phyloP scores from a whole-genome alignment of 228 moss, liverwort and hornwort genomes.

The Sphagnum fallax region DNA sequence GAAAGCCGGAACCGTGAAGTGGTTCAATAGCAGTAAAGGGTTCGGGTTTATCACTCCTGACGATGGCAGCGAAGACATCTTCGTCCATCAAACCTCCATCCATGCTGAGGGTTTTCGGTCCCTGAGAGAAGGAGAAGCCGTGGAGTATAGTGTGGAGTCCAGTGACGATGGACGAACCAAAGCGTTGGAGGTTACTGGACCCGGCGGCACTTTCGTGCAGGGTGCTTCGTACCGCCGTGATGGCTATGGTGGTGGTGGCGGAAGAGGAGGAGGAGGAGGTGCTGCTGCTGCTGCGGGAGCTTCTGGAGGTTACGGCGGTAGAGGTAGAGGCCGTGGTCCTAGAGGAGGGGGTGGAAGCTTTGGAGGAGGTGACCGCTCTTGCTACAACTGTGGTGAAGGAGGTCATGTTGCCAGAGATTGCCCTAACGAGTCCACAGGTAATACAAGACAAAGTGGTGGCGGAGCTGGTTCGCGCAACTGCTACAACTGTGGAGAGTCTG shows the following conservation, averaged over 20 bases:
- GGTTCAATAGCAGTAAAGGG: constrained; percentile 99
- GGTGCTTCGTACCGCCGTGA: constrained; percentile 83
- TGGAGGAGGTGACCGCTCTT: constrained; percentile 66
- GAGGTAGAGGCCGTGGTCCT: constrained; percentile 42
- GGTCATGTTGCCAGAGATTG: constrained; percentile 96
- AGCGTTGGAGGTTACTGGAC: constrained; percentile 78
- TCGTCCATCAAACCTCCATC: constrained; percentile 92
- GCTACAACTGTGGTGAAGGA: constrained; percentile 87
- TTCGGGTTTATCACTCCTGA: constrained; percentile 98
- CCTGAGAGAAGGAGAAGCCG: constrained; percentile 79
- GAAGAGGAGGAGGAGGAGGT: constrained; percentile 46
- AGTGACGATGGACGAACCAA: constrained; percentile 93
- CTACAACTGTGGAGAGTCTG: constrained; percentile 93
- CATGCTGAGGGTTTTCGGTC: constrained; percentile 95
- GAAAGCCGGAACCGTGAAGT: constrained; percentile 98
- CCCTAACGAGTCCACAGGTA: constrained; percentile 59
- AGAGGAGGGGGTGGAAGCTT: constrained; percentile 36
- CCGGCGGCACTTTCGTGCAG: constrained; percentile 70
- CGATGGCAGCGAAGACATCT: constrained; percentile 88
- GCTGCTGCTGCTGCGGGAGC: constrained; percentile 16
- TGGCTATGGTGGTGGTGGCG: constrained; percentile 57
- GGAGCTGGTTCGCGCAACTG: constrained; percentile 76
- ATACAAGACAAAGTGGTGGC: constrained; percentile 55
- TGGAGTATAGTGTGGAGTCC: constrained; percentile 79
- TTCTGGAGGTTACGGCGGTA: constrained; percentile 27